phyloP scores from a whole-genome alignment of 768 basidiomycete genomes.

The Agaricus blazei region DNA sequence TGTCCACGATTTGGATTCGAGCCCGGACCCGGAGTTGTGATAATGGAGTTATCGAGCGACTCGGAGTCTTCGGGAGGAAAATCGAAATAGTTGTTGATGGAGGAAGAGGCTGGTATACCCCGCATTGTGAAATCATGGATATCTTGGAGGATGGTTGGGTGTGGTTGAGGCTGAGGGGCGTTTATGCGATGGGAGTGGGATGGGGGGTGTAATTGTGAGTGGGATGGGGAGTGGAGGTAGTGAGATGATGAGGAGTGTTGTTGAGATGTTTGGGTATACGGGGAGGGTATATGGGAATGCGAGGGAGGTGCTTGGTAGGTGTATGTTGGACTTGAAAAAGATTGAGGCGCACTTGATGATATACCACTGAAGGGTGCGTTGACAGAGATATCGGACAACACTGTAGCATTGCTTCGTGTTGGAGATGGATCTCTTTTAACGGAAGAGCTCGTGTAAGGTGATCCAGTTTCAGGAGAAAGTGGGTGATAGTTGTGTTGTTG shows the following conservation, averaged over 20 bases:
- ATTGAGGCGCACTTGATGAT: neutral
- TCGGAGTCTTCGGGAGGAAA: slow-evolving; percentile 8
- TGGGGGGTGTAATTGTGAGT: slow-evolving; percentile 3
- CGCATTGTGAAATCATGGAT: slow-evolving; percentile 33
- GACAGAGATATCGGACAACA: slow-evolving; percentile 9
- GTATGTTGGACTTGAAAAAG: neutral
- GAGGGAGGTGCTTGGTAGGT: neutral
- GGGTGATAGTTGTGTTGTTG: neutral
- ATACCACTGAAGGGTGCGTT: neutral
- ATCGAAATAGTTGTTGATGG: slow-evolving; percentile 15
- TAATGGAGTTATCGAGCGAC: neutral
- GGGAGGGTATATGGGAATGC: neutral
- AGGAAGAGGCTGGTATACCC: slow-evolving; percentile 1
- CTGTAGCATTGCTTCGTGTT: slow-evolving; percentile 9
- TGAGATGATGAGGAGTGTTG: neutral
- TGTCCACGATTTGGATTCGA: neutral
- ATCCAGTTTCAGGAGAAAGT: neutral
- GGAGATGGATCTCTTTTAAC: slow-evolving; percentile 4
- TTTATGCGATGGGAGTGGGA: neutral
- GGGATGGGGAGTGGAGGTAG: neutral
- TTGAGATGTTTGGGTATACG: neutral
- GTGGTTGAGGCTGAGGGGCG: slow-evolving; percentile 20
- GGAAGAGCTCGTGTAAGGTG: neutral
- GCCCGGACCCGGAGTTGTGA: neutral
- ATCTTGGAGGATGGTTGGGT: slow-evolving; percentile 52